Evolutionary conservation across 768 basidiomycete species (phyloP), one percentile per base, ranked within the genome.

Genomic region (Lepiota brunneoincarnata): DNA sequence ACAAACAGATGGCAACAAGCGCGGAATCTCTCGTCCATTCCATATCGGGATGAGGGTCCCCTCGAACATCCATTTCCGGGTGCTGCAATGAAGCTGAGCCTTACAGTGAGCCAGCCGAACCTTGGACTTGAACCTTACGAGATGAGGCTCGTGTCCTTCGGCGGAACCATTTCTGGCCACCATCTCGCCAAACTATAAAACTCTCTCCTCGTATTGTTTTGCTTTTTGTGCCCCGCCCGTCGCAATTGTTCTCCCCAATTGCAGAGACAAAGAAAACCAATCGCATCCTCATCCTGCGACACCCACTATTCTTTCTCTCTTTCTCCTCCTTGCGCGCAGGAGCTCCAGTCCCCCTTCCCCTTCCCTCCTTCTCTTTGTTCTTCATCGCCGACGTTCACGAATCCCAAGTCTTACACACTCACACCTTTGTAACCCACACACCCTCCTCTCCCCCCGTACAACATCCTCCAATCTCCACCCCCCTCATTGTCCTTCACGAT

Each of bases 191-290:
- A 65, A 69, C 72, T 81, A 81, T 82, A 83, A 78, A 82, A 75
- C 73, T 65, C 67, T 71, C 71, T 65, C 63, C 63, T 60, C 68
- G 75, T 80, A 82, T 82, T 83, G 81, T 83, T 69, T 65, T 72
- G 61, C 69, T 72, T 74, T 75, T 78, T 72, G 80, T 79, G 78
- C 79, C 80, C 81, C 81, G 75, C 77, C 72, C 69, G 73, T 74
- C n/a, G 71, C 78, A 83, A 85, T 84, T 86, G 83, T 84, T 81
- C 75, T 70, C 67, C 69, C 66, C 69, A 69, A 69, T 70, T 70
- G 72, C 69, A 71, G 73, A 75, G 71, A 76, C 75, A 76, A 75
- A 76, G 69, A 72, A 75, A 78, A 75, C 74, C 64, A 67, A 70
- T 68, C 66, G 70, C 69, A 54, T 63, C 58, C 59, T 63, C 59